Conservation (phyloP, 2,329 filamentous ascomycete genomes). For the Epichloe typhina region DNA sequence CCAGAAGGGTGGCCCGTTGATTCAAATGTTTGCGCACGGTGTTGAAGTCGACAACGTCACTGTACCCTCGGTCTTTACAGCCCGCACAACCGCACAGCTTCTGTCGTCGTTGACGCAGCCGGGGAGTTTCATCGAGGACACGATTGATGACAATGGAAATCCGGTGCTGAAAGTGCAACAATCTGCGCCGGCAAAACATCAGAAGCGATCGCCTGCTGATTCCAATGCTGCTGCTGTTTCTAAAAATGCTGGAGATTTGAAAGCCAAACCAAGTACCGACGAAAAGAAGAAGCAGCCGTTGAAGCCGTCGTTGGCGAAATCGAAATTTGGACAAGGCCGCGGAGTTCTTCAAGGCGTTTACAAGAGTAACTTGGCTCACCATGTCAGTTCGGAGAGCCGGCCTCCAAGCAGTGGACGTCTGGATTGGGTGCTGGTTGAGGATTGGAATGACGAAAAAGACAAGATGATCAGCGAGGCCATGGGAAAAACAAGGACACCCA, state of each 20-base stretch:
- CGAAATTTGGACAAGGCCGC: neutral
- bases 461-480: conserved; percentile 27
- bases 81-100: conserved; percentile 84
- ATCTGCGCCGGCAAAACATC: conserved; percentile 25
- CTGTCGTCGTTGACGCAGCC: conserved; percentile 75
- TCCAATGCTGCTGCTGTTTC: conserved; percentile 17
- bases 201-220: conserved; percentile 15
- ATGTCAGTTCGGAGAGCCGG: conserved; percentile 39
- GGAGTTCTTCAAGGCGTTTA: neutral
- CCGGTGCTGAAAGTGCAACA: conserved; percentile 40
- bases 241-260: conserved; percentile 14
- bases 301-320: conserved; percentile 11
- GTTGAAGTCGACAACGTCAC: conserved; percentile 83
- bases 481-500: conserved; percentile 12
- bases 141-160: conserved; percentile 46
- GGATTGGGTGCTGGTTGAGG: conserved; percentile 58
- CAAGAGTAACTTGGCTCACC: conserved; percentile 14
- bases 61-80: conserved; percentile 90
- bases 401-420: conserved; percentile 61
- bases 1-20: conserved; percentile 72
- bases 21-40: conserved; percentile 97
- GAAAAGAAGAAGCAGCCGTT: conserved; percentile 10
- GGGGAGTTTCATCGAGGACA: conserved; percentile 48
- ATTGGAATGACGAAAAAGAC: conserved; percentile 47
- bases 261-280: conserved; percentile 15